Evolutionary conservation across 2,329 filamentous ascomycete genomes (phyloP), one percentile per base, ranked within the genome.

Genomic region (Sporothrix brunneoviolacea): DNA sequence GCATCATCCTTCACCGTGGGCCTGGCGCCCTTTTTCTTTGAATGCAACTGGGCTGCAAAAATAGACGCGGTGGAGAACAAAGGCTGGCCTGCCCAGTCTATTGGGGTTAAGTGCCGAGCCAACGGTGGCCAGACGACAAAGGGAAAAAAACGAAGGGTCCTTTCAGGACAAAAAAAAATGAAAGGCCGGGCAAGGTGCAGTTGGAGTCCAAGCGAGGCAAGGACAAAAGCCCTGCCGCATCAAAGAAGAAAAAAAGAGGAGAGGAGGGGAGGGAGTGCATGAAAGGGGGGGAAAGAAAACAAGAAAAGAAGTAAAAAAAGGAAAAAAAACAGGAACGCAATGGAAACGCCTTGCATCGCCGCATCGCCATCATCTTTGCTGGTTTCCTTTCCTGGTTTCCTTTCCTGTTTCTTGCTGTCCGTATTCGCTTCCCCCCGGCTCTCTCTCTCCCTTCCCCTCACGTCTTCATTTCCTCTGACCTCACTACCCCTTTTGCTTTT

Each of bases 71-170:
- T 54, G 54, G 54, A 51, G 51, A 54, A 53, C 53, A 53, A 53
- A 55, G 51, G 37, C 47, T 41, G 28, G 22, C n/a, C 39, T 15
- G 40, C 16, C 13, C 41, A 36, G 44, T 47, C 45, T 48, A 51
- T 53, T 49, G 35, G 39, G 53, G 46, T 35, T 44, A 51, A 53
- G 53, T 48, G 53, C 51, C 50, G 48, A 54, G 24, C 54, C 51
- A 55, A 51, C 53, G 43, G 43, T 46, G 48, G 30, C 46, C 16
- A 24, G 45, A 32, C 46, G n/a, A n/a, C n/a, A n/a, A n/a, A n/a
- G n/a, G n/a, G n/a, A n/a, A n/a, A n/a, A n/a, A n/a, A n/a, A n/a
- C n/a, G n/a, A n/a, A n/a, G n/a, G n/a, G n/a, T n/a, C n/a, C n/a
- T n/a, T n/a, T n/a, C n/a, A n/a, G n/a, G n/a, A n/a, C n/a, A n/a